phyloP scores from a whole-genome alignment of 176 grass and related monocot genomes.

The Echinochloa phyllopogon region DNA sequence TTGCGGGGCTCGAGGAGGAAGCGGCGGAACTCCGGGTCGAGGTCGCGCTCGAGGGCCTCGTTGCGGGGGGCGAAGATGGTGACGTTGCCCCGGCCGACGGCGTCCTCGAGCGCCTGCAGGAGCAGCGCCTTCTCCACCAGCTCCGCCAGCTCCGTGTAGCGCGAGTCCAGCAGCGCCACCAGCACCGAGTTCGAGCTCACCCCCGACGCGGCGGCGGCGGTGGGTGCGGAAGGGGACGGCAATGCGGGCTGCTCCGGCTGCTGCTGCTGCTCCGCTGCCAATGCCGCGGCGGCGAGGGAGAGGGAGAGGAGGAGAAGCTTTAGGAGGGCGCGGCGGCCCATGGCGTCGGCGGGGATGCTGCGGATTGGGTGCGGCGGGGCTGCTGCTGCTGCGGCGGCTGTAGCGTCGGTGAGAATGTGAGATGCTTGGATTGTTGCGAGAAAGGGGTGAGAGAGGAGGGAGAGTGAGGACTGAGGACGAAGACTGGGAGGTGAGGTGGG shows the following conservation, averaged over 20 bases:
- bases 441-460: not conserved
- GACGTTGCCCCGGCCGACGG: conserved; percentile 61
- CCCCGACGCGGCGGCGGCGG: not conserved
- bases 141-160: conserved; percentile 76
- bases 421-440: not conserved
- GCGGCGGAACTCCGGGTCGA: conserved; percentile 82
- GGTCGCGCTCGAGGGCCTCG: conserved; percentile 70
- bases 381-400: not conserved
- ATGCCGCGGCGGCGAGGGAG: not conserved
- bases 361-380: not conserved
- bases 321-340: conserved; percentile 29
- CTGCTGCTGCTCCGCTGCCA: not conserved
- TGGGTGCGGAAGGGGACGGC: not conserved
- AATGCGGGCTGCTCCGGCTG: conserved; percentile 23
- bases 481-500: not conserved
- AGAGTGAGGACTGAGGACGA: not conserved
- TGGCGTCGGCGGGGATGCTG: not conserved
- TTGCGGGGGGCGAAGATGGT: conserved; percentile 83
- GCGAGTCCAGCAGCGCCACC: conserved; percentile 77
- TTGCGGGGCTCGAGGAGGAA: conserved; percentile 93
- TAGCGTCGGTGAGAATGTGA: not conserved
- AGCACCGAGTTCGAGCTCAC: conserved; percentile 85
- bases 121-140: conserved; percentile 90
- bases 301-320: not conserved
- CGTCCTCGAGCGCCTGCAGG: conserved; percentile 64